Evolutionary conservation across 495 filamentous ascomycete species (phyloP).

Genomic region (Neurospora sp.): DNA sequence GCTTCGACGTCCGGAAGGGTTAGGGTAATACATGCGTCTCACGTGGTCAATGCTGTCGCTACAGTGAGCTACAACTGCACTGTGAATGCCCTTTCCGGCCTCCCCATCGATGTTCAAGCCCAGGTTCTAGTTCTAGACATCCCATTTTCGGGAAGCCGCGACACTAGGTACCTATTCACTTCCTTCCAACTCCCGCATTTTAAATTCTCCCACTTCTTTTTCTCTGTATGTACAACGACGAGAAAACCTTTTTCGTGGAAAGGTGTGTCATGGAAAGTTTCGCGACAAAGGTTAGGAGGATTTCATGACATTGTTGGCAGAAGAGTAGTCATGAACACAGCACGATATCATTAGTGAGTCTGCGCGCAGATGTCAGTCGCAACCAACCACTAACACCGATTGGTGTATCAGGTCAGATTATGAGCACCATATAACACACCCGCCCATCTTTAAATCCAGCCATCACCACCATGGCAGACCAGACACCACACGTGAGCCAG

Average conservation of each 20-base stretch:
- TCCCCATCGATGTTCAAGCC: background rate
- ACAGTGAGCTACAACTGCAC: background rate
- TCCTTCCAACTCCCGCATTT: background rate
- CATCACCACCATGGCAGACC: background rate
- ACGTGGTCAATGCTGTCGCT: constrained; percentile 3
- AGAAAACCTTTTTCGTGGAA: background rate
- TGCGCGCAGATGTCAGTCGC: background rate
- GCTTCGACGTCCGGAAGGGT: background rate
- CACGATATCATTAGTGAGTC: background rate
- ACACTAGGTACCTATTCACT: background rate
- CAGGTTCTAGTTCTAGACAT: background rate
- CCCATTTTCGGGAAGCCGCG: background rate
- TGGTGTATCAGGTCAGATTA: background rate
- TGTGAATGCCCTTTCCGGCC: background rate
- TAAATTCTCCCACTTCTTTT: background rate
- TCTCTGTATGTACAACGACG: background rate
- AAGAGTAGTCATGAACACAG: background rate
- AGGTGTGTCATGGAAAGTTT: background rate
- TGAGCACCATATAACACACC: background rate
- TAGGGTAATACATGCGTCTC: constrained; percentile 4
- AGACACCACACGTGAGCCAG: background rate
- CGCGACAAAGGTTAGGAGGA: background rate
- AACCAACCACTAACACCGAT: background rate
- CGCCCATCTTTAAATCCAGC: background rate
- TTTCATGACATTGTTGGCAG: background rate